These are phyloP conservation scores for Sorghum bicolor DNA, from an alignment of 176 grass and related monocot species.

Conservation along the genomic window DNA sequence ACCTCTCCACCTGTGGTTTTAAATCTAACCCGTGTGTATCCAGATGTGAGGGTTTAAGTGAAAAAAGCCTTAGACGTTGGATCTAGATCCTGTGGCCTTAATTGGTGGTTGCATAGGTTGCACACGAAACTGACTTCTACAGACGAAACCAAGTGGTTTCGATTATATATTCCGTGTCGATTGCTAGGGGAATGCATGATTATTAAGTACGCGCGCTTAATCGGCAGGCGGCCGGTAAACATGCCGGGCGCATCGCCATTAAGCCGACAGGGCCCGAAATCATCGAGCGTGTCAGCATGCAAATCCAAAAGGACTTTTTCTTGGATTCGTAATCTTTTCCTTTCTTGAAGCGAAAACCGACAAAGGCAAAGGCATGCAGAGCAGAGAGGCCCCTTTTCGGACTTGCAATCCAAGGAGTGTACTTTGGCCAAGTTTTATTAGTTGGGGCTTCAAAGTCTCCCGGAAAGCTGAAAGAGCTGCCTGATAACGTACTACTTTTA, in stretches of 20 bases:
- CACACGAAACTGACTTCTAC: too few species aligned
- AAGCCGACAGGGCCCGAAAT: conserved; percentile 37
- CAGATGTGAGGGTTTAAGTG: too few species aligned
- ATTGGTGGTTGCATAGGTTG: too few species aligned
- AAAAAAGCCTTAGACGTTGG: too few species aligned
- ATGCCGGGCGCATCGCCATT: conserved; percentile 26
- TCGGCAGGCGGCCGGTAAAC: conserved; percentile 33
- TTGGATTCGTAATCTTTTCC: neutral
- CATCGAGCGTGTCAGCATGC: conserved; percentile 23
- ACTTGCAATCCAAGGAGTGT: conserved; percentile 33
- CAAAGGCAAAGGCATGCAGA: neutral
- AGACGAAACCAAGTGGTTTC: too few species aligned
- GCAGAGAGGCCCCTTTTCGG: neutral
- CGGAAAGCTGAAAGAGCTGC: neutral
- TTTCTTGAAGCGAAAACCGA: conserved; percentile 6
- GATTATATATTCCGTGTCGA: neutral
- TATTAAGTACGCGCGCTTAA: neutral
- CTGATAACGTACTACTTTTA: neutral
- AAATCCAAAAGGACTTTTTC: conserved; percentile 31
- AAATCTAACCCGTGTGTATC: too few species aligned
- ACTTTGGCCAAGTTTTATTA: neutral
- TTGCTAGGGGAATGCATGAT: neutral
- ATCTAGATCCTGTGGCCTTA: too few species aligned
- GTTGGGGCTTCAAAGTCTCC: conserved; percentile 20
- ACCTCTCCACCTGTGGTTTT: too few species aligned